Base-by-base conservation (phyloP, 1,284 basidiomycete species). In the Coniferiporia sulphurascens region DNA sequence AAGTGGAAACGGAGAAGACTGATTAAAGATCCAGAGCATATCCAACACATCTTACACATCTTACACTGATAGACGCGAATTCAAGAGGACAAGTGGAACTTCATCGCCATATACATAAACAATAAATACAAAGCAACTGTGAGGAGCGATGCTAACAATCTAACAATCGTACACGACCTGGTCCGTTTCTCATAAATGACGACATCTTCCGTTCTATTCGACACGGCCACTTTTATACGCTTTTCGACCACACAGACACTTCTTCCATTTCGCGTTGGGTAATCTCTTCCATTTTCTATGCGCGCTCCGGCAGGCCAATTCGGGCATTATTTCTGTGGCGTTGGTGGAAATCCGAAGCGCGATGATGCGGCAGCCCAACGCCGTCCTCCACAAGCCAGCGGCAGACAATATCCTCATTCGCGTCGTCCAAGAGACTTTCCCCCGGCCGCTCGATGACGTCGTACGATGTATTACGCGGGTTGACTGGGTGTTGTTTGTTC, bases 381-480 rank as follows among this genome's bases (percentile, higher is more conserved):
- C 58, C 58, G n/a, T 53, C 52, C 19, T 53, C 41, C 27, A 35
- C 51, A 22, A 59, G 52, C 58, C 58, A 59, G 15, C 44, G 41
- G 34, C 34, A 32, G 3, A 59, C 58, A 27, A 54, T 48, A 12
- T 59, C 58, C 50, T 53, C 51, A 55, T 59, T 51, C 51, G 52
- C 58, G 32, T 59, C 58, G 21, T 59, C 51, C 21, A 59, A 34
- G 15, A 54, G 52, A 15, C 22, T 34, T 34, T 59, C 58, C 15
- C 58, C 58, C 19, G 58, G 58, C 36, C 58, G 51, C 19, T 54
- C 50, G 17, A 59, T 34, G 12, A 48, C n/a, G 5, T 59, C 58
- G 44, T 59, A 59, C 10, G 58, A 53, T 8, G 58, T 59, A 48
- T 59, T 59, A 9, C 52, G 36, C 4, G 58, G 58, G 22, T 59